Percentiles rank a stretch among this genome's conserved stretches.
These are phyloP conservation scores for Mycena pura DNA, from an alignment of 768 basidiomycete species.

Conservation along the genomic window DNA sequence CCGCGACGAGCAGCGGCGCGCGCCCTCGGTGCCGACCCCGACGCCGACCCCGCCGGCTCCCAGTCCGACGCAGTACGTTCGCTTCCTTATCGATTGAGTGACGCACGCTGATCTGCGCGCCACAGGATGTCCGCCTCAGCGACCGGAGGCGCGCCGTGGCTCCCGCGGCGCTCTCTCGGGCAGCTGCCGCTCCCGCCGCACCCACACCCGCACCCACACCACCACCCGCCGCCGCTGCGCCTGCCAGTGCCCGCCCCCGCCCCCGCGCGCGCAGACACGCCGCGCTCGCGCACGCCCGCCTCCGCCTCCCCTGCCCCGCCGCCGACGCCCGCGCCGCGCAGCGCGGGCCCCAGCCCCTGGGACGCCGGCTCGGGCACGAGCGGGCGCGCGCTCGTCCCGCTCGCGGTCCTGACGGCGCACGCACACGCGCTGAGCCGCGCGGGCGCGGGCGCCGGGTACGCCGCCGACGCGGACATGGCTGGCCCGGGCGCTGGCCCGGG, in stretches of 20 bases:
- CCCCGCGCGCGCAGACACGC: constrained; percentile 47
- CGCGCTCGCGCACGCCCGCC: no score
- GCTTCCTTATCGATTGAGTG: no score
- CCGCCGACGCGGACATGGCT: no score
- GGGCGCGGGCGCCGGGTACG: no score
- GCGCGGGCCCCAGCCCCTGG: no score
- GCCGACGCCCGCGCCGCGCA: no score
- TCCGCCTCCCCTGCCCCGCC: constrained; percentile 63
- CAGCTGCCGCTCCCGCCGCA: constrained; percentile 12
- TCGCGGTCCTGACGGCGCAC: constrained; percentile 26
- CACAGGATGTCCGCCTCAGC: no score
- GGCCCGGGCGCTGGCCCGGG: neutral
- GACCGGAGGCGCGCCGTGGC: constrained; percentile 26
- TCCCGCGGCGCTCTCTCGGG: constrained; percentile 32
- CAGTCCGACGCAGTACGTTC: no score
- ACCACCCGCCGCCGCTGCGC: constrained; percentile 34
- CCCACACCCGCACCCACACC: constrained; percentile 27
- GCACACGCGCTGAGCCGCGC: no score
- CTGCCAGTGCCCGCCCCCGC: constrained; percentile 24
- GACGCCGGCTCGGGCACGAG: constrained; percentile 29
- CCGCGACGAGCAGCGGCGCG: constrained; percentile 43
- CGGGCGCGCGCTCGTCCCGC: constrained; percentile 26
- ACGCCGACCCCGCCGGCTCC: no score
- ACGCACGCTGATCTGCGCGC: no score
- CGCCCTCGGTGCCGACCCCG: constrained; percentile 47